These are phyloP conservation scores for Gloeostereum incarnatum DNA, from an alignment of 768 basidiomycete species.

Conservation along the genomic window DNA sequence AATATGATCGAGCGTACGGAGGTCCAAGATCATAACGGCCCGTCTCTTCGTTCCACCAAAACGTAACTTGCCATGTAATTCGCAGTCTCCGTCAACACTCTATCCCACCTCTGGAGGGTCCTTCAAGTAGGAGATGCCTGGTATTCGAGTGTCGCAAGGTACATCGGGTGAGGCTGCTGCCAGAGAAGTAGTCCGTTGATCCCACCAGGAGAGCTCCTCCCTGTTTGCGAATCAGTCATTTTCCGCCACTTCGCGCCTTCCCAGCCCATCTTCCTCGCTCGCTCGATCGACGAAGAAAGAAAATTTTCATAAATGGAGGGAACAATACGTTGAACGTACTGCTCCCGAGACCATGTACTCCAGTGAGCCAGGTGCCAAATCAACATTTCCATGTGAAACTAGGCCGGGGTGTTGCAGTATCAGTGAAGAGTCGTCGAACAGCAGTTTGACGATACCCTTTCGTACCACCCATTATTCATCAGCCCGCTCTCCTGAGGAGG, in stretches of 20 bases:
- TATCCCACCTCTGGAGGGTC: background rate
- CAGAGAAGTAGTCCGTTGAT: background rate
- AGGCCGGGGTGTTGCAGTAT: background rate
- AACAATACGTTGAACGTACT: background rate
- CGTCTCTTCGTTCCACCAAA: background rate
- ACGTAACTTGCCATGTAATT: background rate
- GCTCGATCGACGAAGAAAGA: background rate
- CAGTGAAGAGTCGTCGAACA: background rate
- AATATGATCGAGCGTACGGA: background rate
- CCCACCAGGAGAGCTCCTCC: background rate
- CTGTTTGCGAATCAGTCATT: background rate
- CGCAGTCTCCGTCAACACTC: background rate
- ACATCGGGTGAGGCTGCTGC: constrained; percentile 2
- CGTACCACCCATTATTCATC: constrained; percentile 2
- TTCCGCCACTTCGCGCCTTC: constrained; percentile 1
- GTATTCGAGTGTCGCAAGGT: background rate
- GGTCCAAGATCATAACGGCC: background rate
- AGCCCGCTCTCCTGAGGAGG: background rate
- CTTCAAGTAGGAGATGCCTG: background rate
- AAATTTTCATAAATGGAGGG: background rate
- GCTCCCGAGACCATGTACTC: background rate
- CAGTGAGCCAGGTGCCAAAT: background rate
- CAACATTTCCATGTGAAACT: constrained; percentile 1
- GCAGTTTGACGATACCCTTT: background rate
- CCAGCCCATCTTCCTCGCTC: background rate